Evolutionary conservation across 1,284 basidiomycete species (phyloP).

Genomic region (Schizophyllum amplum): DNA sequence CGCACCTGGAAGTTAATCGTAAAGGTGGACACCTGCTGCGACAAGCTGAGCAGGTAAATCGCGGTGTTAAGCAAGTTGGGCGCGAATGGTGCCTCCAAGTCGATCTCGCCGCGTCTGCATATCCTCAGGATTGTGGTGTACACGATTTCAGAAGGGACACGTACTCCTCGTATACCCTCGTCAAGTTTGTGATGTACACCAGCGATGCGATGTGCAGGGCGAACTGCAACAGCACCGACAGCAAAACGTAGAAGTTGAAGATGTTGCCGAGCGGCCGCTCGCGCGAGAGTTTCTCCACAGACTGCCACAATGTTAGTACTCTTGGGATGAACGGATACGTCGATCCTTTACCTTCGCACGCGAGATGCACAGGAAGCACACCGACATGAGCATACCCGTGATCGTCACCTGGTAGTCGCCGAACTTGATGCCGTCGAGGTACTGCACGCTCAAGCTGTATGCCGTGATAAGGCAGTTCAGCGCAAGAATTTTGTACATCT

Average conservation of each 20-base stretch:
- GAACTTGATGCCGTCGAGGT: conserved; percentile 95
- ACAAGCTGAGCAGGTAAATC: conserved; percentile 88
- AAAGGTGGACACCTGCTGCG: conserved; percentile 94
- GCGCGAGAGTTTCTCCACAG: conserved; percentile 84
- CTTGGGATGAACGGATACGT: neutral
- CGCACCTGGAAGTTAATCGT: conserved; percentile 96
- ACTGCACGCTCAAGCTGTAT: conserved; percentile 92
- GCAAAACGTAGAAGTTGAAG: conserved; percentile 89
- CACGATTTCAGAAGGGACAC: no score
- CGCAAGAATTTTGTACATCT: conserved; percentile 98
- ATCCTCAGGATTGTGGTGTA: no score
- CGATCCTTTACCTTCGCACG: conserved; percentile 73
- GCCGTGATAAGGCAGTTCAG: conserved; percentile 95
- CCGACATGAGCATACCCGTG: conserved; percentile 92
- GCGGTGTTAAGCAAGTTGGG: conserved; percentile 90
- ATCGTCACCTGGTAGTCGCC: conserved; percentile 94
- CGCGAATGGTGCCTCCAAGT: conserved; percentile 92
- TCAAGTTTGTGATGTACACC: conserved; percentile 85
- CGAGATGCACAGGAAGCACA: conserved; percentile 95
- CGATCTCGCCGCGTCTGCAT: conserved; percentile 74
- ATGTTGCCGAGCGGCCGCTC: conserved; percentile 91
- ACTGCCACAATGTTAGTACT: conserved; percentile 35
- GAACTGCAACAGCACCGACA: conserved; percentile 88
- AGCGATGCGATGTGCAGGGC: conserved; percentile 83
- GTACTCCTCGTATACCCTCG: conserved; percentile 72